Base-by-base conservation (phyloP, 2,329 filamentous ascomycete species). In the Alternaria sp. region DNA sequence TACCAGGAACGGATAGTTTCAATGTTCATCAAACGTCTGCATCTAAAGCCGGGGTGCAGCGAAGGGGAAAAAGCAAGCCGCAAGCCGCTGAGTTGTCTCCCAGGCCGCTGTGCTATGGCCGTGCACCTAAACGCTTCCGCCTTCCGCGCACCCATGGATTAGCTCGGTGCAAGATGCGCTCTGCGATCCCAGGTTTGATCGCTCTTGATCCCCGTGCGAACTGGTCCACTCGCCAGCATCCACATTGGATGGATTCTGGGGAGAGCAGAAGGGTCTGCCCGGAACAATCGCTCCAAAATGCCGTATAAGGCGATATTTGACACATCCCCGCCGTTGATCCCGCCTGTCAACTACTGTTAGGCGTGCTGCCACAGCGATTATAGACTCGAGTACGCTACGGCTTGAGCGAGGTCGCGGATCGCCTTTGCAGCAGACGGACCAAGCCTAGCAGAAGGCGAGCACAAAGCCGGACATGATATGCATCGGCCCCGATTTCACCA, bases 41-140 rank as follows among this genome's bases (percentile, higher is more conserved):
- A 64, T 61, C 62, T 61, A 68, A 66, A 61, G 69, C 67, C 65
- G 66, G 74, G 69, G 72, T 74, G 67, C 67, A 66, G 63, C 61
- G 61, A 72, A 73, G 65, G 68, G 66, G 61, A 69, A 73, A 72
- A 74, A 71, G 74, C 72, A 72, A 69, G 69, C 64, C 57, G 64
- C 60, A 70, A 68, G 70, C 65, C 65, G 68, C 60, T 65, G 56
- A 57, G 58, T 63, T 71, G 67, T 67, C 72, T 64, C 51, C 63
- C 57, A 61, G 61, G 65, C 65, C 65, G 61, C 54, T 36, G 47
- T 65, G 71, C 54, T 36, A 56, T 65, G 71, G 65, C 74, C 74
- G 75, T 75, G 74, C 74, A 60, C 70, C 21, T 66, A 65, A 69
- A 72, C 73, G 68, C 68, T 78, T 77, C 76, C 75, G 77, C 68